Base-by-base conservation (phyloP, 2,329 filamentous ascomycete species). In the Drechslerella stenobrocha region DNA sequence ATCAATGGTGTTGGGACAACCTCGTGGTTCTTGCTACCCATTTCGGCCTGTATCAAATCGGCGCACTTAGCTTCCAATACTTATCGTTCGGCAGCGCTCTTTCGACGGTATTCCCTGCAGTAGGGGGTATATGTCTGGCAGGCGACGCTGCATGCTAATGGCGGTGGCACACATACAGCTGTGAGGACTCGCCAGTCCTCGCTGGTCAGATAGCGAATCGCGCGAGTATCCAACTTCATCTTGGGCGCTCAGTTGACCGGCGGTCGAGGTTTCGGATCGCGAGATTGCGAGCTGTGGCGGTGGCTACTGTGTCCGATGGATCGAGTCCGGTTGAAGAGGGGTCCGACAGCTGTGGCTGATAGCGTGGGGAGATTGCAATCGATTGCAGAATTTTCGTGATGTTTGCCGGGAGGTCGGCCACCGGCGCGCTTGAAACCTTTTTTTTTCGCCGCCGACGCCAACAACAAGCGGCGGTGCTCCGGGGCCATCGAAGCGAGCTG, bases 101-200 rank as follows among this genome's bases (percentile, higher is more conserved):
- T n/a, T n/a, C n/a, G n/a, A n/a, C n/a, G n/a, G n/a, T n/a, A n/a
- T n/a, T n/a, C n/a, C n/a, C n/a, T n/a, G n/a, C n/a, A n/a, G n/a
- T n/a, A n/a, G n/a, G n/a, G n/a, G n/a, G n/a, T n/a, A n/a, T n/a
- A n/a, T n/a, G n/a, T n/a, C n/a, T n/a, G n/a, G n/a, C n/a, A n/a
- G n/a, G 42, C n/a, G 20, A 47, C 18, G 8, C 45, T 9, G 28
- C 7, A 56, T 52, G 35, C n/a, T n/a, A n/a, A 32, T 52, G 32
- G 46, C 26, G n/a, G 50, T 46, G 34, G 51, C 24, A 77, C 84
- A 70, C 63, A 18, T 86, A 95, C 92, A 74, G 90, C 93, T 75
- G 89, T 87, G 70, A 98, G 86, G 70, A 96, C 91, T 73, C 88
- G 85, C 90, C 95, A 98, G 81, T 98, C 93, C 78, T 97, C 93